A percentile compares a stretch with the other conserved stretches of the same genome.
phyloP scores from a whole-genome alignment of 495 filamentous ascomycete species.

The Neurospora sp. region DNA sequence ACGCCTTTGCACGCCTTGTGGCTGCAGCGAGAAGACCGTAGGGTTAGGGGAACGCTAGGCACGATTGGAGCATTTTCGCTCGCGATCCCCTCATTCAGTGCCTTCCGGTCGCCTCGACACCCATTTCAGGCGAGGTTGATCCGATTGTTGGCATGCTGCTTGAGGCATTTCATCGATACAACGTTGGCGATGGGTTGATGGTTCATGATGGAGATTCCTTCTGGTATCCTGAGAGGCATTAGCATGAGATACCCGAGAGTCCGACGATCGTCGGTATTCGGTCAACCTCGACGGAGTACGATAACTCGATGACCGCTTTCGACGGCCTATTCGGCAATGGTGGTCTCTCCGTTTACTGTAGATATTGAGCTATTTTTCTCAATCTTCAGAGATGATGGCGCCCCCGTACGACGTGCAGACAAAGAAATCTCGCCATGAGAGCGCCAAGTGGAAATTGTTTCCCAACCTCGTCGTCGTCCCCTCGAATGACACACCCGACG shows the following conservation, averaged over 20 bases:
- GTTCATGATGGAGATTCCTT: background rate
- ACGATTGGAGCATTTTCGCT: background rate
- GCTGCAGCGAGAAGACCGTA: background rate
- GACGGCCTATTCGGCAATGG: background rate
- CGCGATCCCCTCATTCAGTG: background rate
- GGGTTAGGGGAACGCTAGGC: background rate
- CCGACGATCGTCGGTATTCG: background rate
- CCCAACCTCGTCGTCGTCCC: background rate
- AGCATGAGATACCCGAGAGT: background rate
- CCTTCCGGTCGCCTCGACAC: background rate
- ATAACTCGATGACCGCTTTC: background rate
- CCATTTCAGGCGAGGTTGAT: background rate
- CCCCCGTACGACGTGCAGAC: background rate
- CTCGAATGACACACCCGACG: background rate
- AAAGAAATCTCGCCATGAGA: background rate
- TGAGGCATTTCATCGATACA: background rate
- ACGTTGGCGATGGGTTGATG: background rate
- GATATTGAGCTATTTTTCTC: background rate
- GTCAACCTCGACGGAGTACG: background rate
- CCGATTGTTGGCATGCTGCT: background rate
- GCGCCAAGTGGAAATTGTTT: background rate
- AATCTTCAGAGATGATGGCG: background rate
- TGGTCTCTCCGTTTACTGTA: background rate
- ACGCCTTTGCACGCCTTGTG: background rate
- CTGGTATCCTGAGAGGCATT: background rate